phyloP scores from a whole-genome alignment of 805 yeast species.

The Wickerhamiella cacticola region DNA sequence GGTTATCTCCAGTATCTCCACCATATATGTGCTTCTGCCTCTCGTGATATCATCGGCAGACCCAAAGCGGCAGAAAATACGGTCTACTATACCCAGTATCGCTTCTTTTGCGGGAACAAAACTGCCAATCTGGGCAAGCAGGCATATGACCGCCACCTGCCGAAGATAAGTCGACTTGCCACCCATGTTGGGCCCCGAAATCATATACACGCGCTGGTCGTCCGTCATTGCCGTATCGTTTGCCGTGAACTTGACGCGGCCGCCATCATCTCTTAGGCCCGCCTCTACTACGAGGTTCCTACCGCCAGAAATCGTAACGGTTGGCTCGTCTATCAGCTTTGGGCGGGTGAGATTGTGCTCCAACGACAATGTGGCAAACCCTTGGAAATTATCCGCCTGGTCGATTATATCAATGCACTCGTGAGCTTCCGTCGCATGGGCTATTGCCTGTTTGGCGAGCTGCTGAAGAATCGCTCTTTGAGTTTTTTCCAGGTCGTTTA shows the following conservation, averaged over 20 bases:
- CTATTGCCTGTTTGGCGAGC: constrained; percentile 39
- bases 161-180: constrained; percentile 71
- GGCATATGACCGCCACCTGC: constrained; percentile 53
- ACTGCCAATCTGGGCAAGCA: constrained; percentile 67
- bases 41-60: constrained; percentile 63
- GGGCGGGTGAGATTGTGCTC: constrained; percentile 64
- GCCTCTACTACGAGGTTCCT: constrained; percentile 82
- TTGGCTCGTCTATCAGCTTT: constrained; percentile 37
- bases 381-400: constrained; percentile 55
- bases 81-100: constrained; percentile 58
- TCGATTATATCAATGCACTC: constrained; percentile 43
- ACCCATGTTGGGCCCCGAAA: constrained; percentile 91
- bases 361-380: constrained; percentile 60
- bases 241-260: constrained; percentile 39
- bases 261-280: constrained; percentile 36
- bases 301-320: constrained; percentile 47
- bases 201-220: constrained; percentile 37
- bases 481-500: constrained; percentile 39
- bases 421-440: constrained; percentile 38
- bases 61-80: constrained; percentile 69
- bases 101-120: constrained; percentile 58
- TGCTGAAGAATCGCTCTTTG: constrained; percentile 44
- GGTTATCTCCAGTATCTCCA: constrained; percentile 80
- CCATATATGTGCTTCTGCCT: constrained; percentile 85
- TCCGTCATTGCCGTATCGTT: constrained; percentile 32